Evolutionary conservation across 2,329 filamentous ascomycete species (phyloP).

Genomic region (Colletotrichum chrysophilum): DNA sequence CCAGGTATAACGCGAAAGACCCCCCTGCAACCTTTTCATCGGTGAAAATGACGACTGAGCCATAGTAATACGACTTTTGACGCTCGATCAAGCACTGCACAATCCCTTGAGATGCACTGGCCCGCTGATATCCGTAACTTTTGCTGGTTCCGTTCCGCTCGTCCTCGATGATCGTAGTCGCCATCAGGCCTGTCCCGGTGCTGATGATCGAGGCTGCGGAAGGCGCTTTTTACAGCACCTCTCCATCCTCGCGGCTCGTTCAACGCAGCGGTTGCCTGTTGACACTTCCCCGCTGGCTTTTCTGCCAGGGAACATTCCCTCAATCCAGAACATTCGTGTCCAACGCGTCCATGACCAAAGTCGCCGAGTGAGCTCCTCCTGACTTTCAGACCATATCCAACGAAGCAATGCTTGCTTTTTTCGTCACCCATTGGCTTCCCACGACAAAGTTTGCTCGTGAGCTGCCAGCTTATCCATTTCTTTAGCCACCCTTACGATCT

Average conservation of each 20-base stretch:
- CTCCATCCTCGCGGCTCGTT: background rate
- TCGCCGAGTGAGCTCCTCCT: background rate
- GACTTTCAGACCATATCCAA: conserved; percentile 8
- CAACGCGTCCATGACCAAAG: conserved; percentile 5
- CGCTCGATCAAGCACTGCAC: background rate
- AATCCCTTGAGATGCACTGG: background rate
- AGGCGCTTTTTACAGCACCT: background rate
- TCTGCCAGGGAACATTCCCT: background rate
- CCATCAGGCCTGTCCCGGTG: background rate
- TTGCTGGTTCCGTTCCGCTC: background rate
- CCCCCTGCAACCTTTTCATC: background rate
- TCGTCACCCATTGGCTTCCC: background rate
- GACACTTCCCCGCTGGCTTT: background rate
- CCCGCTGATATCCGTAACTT: background rate
- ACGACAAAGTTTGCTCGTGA: too few species aligned
- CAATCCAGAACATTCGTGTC: conserved; percentile 18
- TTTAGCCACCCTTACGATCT: conserved; percentile 68
- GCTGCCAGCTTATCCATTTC: background rate
- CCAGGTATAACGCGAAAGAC: conserved; percentile 9
- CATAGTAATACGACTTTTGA: background rate
- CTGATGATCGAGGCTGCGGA: background rate
- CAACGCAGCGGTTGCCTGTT: background rate
- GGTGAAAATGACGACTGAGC: background rate
- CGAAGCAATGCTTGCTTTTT: conserved; percentile 11
- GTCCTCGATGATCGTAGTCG: background rate